Evolutionary conservation across 345 rosid genomes (phyloP), one percentile per base, ranked within the genome.

Genomic region (Microthlaspi erraticum): DNA sequence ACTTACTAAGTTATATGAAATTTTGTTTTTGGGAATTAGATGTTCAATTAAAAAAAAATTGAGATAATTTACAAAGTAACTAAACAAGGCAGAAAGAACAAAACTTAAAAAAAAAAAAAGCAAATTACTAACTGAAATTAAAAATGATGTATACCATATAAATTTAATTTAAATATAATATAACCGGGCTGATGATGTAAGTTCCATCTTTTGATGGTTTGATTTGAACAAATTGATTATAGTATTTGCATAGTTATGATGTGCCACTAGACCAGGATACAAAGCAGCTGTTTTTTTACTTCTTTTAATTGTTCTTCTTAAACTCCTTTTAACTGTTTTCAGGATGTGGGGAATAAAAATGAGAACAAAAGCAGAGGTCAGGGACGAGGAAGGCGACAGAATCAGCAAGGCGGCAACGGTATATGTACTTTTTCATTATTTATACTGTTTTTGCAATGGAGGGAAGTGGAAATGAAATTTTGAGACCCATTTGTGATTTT

Each of bases 311-410:
- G n/a, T n/a, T n/a, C n/a, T n/a, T n/a, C 46, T 14, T 17, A 45
- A 34, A 53, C 11, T 74, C 5, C 19, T 5, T 59, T 10, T 42
- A 64, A 64, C 11, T n/a, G 41, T 32, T 76, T 63, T 18, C 77
- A 90, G 96, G 90, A 79, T 0, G 80, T 72, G 10, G 91, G 82
- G n/a, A n/a, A n/a, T n/a, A n/a, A n/a, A n/a, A n/a, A n/a, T n/a
- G n/a, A n/a, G 60, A 84, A 81, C 54, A 80, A 66, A 62, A 77
- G 59, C 61, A 78, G 81, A 62, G 81, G 79, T 58, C 73, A 72
- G 11, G 96, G 89, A 51, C 81, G 84, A 34, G 58, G 79, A 23
- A 86, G 87, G 70, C 84, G 81, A 75, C 84, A 76, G 60, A 84
- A 80, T 69, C 71, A 83, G 62, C 86, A 80, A 6, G 79, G 85